Evolutionary conservation across 2,329 filamentous ascomycete genomes (phyloP).

Genomic region (Exophiala aquamarina): DNA sequence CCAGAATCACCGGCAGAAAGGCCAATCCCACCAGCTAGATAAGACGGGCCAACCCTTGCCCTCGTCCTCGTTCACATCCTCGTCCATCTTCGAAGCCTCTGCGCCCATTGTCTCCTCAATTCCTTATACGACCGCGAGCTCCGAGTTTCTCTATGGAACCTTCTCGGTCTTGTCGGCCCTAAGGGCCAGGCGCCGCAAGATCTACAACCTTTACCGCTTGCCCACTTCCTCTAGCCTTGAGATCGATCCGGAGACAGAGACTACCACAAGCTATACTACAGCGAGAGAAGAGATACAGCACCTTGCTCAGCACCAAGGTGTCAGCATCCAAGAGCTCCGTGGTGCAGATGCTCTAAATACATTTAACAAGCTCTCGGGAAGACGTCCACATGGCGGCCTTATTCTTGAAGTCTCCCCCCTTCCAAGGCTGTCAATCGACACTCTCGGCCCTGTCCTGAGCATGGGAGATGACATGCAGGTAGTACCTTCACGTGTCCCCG

Average conservation of each 20-base stretch:
- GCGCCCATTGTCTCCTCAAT: conserved; percentile 38
- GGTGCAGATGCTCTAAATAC: conserved; percentile 61
- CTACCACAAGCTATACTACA: neutral
- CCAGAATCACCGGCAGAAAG: conserved; percentile 2
- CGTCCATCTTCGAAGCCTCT: neutral
- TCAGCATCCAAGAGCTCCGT: conserved; percentile 12
- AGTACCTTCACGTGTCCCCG: conserved; percentile 64
- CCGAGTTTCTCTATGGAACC: conserved; percentile 86
- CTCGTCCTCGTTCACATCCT: neutral
- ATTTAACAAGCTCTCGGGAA: conserved; percentile 79
- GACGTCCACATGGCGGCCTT: conserved; percentile 85
- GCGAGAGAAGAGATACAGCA: conserved; percentile 11
- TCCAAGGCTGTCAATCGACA: conserved; percentile 66
- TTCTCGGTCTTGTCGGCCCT: conserved; percentile 80
- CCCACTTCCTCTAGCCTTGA: conserved; percentile 2
- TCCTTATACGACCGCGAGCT: conserved; percentile 79
- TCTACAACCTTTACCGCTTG: conserved; percentile 80
- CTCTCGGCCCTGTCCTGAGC: conserved; percentile 54
- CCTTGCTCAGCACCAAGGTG: conserved; percentile 12
- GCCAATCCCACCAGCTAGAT: neutral
- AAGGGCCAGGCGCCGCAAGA: conserved; percentile 64
- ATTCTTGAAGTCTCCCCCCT: conserved; percentile 84
- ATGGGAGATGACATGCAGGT: conserved; percentile 58
- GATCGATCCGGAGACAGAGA: conserved; percentile 2
- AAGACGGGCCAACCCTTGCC: neutral